Evolutionary conservation across 164 flowering plant species (phyloP), one percentile per base, ranked within the genome.

Genomic region (Aristolochia californica): DNA sequence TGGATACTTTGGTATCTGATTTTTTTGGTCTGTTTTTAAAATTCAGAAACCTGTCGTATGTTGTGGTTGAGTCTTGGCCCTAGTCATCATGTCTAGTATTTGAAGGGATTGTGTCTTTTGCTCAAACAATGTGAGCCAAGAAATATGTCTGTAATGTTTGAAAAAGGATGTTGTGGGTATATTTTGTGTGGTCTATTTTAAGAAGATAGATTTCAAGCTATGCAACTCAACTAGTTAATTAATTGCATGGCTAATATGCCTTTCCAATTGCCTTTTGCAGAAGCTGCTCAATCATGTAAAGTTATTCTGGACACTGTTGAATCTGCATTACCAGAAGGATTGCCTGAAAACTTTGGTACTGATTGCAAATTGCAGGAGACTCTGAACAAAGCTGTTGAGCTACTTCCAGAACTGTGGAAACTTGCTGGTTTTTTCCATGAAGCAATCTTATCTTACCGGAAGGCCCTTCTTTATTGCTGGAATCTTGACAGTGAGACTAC

Each of bases 231-330:
- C 26, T 50, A 17, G 53, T 18, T 22, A 8, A 53, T 49, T 18
- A 34, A 38, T 48, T n/a, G 28, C 45, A 57, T 57, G 58, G 27
- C 61, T 62, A 62, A 68, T 60, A 13, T 60, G 56, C 63, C 61
- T 72, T 67, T 56, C n/a, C 26, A 21, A 58, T 67, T 47, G 28
- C 55, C 64, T 70, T 75, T 70, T 85, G 74, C 87, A 93, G 97
- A 93, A 70, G 97, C 99, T 69, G 96, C 96, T 75, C 80, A 76
- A 63, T 77, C 94, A 55, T 93, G 98, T 77, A 80, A 80, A 73
- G 70, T 74, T 56, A 77, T 93, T 43, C 62, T 93, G 69, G 97
- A 93, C 67, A 82, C 88, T 38, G 76, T 89, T 58, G 96, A 89
- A 63, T 78, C 88, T 68, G 82, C 91, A 68, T 71, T 80, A 53